phyloP scores from a whole-genome alignment of 2,329 filamentous ascomycete genomes.

The Penicillium sp. region DNA sequence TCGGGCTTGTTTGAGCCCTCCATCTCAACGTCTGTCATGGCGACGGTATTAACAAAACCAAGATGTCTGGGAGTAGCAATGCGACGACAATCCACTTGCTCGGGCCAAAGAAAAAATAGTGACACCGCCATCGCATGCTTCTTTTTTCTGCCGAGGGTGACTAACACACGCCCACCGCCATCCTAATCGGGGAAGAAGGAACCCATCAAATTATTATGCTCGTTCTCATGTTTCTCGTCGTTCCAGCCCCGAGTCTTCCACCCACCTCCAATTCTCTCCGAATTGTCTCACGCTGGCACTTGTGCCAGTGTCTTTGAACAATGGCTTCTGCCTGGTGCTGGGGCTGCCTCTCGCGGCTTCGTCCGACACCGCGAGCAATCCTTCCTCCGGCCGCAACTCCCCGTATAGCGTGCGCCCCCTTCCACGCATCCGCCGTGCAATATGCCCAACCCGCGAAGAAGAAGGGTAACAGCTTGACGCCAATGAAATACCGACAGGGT shows the following conservation, averaged over 20 bases:
- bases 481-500: constrained; percentile 36
- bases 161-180: constrained; percentile 23
- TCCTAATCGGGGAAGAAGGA: constrained; percentile 18
- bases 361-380: constrained; percentile 37
- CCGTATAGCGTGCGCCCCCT: constrained; percentile 39
- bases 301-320: constrained; percentile 31
- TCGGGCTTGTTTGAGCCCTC: constrained; percentile 31
- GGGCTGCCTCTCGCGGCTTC: constrained; percentile 52
- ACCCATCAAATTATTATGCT: constrained; percentile 25
- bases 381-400: constrained; percentile 41
- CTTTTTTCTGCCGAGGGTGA: constrained; percentile 14
- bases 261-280: constrained; percentile 17
- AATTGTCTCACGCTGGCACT: constrained; percentile 27
- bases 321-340: constrained; percentile 57
- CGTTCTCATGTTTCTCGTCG: constrained; percentile 9
- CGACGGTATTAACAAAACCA: constrained; percentile 9
- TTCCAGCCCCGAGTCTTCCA: constrained; percentile 6
- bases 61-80: constrained; percentile 2
- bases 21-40: constrained; percentile 29
- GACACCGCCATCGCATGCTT: constrained; percentile 23
- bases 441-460: constrained; percentile 46
- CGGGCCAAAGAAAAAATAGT: constrained; percentile 29
- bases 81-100: constrained; percentile 9
- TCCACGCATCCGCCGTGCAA: constrained; percentile 43
- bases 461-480: constrained; percentile 33